Percentiles rank a stretch among this genome's conserved stretches.
These are phyloP conservation scores for Primulina tabacum DNA, from an alignment of 257 asterid genomes.

Conservation along the genomic window DNA sequence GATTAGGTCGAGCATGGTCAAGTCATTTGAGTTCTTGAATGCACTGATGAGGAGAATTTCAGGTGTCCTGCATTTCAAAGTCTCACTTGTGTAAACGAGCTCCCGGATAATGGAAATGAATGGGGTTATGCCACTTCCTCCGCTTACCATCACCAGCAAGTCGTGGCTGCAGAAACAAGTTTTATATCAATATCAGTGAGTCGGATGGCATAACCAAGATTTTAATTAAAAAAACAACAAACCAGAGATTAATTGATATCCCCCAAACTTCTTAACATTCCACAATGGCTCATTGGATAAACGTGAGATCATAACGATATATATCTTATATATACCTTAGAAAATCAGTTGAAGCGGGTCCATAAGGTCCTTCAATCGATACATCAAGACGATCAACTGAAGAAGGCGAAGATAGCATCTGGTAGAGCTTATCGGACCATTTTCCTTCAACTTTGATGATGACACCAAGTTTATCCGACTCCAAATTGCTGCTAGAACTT, in stretches of 20 bases:
- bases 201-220: not conserved
- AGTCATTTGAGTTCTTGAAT: slow-evolving; percentile 65
- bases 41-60: slow-evolving; percentile 55
- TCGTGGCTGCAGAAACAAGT: slow-evolving; percentile 50
- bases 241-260: not conserved
- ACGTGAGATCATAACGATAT: not conserved
- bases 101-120: slow-evolving; percentile 81
- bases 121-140: slow-evolving; percentile 94
- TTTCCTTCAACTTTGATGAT: slow-evolving; percentile 69
- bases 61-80: slow-evolving; percentile 45
- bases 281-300: not conserved
- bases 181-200: not conserved
- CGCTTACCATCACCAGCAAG: slow-evolving; percentile 70
- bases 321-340: slow-evolving; percentile 47
- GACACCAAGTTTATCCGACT: slow-evolving; percentile 63
- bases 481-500: slow-evolving; percentile 65
- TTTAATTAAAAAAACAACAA: not conserved
- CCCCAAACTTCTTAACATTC: not conserved
- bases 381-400: slow-evolving; percentile 50
- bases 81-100: slow-evolving; percentile 42
- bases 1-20: slow-evolving; percentile 65
- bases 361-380: slow-evolving; percentile 87
- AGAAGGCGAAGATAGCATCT: slow-evolving; percentile 58
- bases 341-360: slow-evolving; percentile 68
- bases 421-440: slow-evolving; percentile 69